Conservation (phyloP, 371 early-diverging fungal genomes). For the Basidiobolus meristosporus region DNA sequence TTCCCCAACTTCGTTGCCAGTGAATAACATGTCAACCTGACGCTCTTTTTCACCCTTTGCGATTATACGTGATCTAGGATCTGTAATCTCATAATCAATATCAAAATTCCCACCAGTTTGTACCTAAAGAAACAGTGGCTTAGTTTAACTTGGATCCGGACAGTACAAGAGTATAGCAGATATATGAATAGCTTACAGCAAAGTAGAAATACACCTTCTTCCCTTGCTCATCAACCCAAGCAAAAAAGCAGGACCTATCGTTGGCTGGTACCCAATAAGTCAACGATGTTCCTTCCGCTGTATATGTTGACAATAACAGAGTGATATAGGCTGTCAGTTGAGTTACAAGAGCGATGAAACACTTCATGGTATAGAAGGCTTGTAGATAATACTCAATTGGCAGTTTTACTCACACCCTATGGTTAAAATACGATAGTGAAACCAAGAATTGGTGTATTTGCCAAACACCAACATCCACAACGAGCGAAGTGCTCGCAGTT, state of each 20-base stretch:
- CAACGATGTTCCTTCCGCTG: constrained; percentile 37
- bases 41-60: constrained; percentile 59
- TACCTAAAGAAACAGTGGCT: constrained; percentile 25
- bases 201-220: constrained; percentile 90
- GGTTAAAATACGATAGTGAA: too few species aligned
- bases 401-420: too few species aligned
- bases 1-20: constrained; percentile 62
- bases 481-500: too few species aligned
- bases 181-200: constrained; percentile 44
- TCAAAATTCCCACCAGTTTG: constrained; percentile 86
- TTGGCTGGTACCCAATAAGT: constrained; percentile 77
- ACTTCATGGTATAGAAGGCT: too few species aligned
- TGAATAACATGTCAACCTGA: constrained; percentile 81
- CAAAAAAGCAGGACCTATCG: constrained; percentile 69
- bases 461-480: too few species aligned
- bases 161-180: background rate
- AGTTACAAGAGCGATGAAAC: too few species aligned
- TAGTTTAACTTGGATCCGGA: too few species aligned
- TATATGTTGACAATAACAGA: constrained; percentile 6
- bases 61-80: constrained; percentile 35
- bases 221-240: constrained; percentile 36
- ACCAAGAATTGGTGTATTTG: too few species aligned
- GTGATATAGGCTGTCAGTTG: too few species aligned
- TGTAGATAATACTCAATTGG: too few species aligned
- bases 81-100: constrained; percentile 70